Evolutionary conservation across 1,284 basidiomycete genomes (phyloP).

Genomic region (Coriolopsis trogii): DNA sequence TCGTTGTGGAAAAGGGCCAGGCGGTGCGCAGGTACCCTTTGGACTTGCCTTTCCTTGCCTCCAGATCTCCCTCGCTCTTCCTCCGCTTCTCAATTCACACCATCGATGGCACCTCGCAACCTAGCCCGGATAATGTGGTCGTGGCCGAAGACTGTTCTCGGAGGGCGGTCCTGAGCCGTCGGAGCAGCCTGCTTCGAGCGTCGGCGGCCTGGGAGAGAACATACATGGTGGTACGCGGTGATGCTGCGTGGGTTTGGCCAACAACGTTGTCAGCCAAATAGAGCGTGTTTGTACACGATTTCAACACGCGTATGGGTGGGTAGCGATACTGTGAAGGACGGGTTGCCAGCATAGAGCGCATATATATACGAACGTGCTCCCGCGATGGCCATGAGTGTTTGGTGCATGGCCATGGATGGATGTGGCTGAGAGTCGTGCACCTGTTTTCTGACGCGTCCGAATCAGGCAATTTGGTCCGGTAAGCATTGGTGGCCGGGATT

Average conservation of each 20-base stretch:
- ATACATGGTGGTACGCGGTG: background rate
- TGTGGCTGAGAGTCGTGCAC: background rate
- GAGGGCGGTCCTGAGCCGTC: slow-evolving; percentile 10
- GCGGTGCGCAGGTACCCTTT: slow-evolving; percentile 12
- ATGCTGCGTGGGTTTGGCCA: slow-evolving; percentile 4
- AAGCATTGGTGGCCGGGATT: slow-evolving; percentile 15
- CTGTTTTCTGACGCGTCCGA: background rate
- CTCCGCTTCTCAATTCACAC: slow-evolving; percentile 17
- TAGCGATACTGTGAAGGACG: no score
- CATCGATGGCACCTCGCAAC: slow-evolving; percentile 15
- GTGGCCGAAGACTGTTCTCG: background rate
- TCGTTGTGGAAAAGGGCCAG: background rate
- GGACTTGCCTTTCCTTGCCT: slow-evolving; percentile 9
- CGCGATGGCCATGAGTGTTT: background rate
- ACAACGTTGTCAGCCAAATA: background rate
- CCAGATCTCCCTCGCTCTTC: background rate
- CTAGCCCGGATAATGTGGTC: background rate
- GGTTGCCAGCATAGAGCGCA: no score
- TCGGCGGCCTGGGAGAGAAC: background rate
- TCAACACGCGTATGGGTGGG: no score
- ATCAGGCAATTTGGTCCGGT: slow-evolving; percentile 13
- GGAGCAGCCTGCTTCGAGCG: slow-evolving; percentile 1
- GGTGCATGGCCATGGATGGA: background rate
- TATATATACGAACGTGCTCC: background rate
- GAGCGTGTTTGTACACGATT: slow-evolving; percentile 21